Evolutionary conservation across 208 protist species (phyloP), one percentile per base, ranked within the genome.

Genomic region (Acanthamoeba polyphaga): DNA sequence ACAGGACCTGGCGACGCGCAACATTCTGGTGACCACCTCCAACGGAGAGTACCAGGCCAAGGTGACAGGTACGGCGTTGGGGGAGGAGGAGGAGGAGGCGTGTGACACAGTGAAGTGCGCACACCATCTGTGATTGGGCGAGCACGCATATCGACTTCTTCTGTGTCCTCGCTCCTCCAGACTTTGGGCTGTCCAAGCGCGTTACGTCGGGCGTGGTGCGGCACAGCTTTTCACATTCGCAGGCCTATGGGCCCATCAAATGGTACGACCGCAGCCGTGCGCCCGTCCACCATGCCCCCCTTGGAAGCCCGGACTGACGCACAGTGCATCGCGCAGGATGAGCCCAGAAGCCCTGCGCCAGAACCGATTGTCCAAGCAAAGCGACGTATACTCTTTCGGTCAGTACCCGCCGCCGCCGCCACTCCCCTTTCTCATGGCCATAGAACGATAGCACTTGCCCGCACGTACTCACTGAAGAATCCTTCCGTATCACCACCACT

Each of bases 11-110:
- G 80, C 80, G 34, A 43, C 49, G 24, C 64, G 80, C 17, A 88
- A 88, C 49, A 88, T 88, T n/a, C 49, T 88, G 22, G 80, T 88
- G 49, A 66, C 80, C n/a, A 38, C n/a, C 29, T 19, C 53, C 46
- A 64, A 88, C 34, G 80, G 80, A 55, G 80, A 88, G 46, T 88
- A 88, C n/a, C 46, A 88, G 22, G 80, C 80, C 34, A 88, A 88
- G 34, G 80, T 88, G 22, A 64, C 80, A 27, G 80, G 80, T 88
- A 62, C 62, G 62, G 2, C 24, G 1, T 19, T 19, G 19, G 1
- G 8, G 10, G 13, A 13, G 13, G 13, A n/a, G n/a, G n/a, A n/a
- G n/a, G n/a, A n/a, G 22, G 10, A 19, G 22, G 60, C 8, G 60
- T 66, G 60, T 17, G 1, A 66, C 60, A 19, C n/a, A n/a, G 24